Evolutionary conservation across 805 yeast genomes (phyloP), one percentile per base, ranked within the genome.

Genomic region (Yarrowia hollandica): DNA sequence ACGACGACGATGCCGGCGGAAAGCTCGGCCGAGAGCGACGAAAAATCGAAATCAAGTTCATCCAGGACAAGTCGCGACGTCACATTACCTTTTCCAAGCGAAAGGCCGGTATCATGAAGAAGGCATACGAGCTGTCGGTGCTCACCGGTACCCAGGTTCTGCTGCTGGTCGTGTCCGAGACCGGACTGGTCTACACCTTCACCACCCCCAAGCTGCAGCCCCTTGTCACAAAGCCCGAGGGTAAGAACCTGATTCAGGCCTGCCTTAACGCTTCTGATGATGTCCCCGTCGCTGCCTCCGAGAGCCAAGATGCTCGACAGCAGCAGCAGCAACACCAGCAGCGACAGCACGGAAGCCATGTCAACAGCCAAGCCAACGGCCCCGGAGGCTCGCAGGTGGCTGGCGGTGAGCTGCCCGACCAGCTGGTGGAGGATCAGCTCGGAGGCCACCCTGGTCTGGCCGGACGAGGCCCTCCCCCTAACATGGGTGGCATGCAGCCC

Each of bases 191-290:
- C 59, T 94, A 94, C 75, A 94, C 99, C 18, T 94, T 94, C 73
- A 92, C 98, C 60, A 94, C 99, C n/a, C 99, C 99, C 61, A 94
- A 94, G 75, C 83, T 94, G 70, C 98, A 94, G 75, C 99, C 99
- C 8, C 81, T 94, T 67, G 99, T 94, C 57, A 94, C 98, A 38
- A 91, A 92, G 74, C 86, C 95, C 56, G 99, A 94, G 76, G 99
- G 99, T 66, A 91, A 94, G 74, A 91, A 91, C 74, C 81, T 92
- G 68, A 92, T 92, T 69, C 97, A 94, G 77, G 96, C 97, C 12
- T 94, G 99, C 72, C 78, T 92, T 69, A 90, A 92, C 72, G 98
- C 98, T 8, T 96, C 97, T n/a, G 96, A 90, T 68, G 92, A 86
- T 15, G 83, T 77, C 14, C 75, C 70, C 30, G 74, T 64, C 38